These are phyloP conservation scores for Aspergillus sclerotialis DNA, from an alignment of 2,329 filamentous ascomycete genomes.

Conservation along the genomic window DNA sequence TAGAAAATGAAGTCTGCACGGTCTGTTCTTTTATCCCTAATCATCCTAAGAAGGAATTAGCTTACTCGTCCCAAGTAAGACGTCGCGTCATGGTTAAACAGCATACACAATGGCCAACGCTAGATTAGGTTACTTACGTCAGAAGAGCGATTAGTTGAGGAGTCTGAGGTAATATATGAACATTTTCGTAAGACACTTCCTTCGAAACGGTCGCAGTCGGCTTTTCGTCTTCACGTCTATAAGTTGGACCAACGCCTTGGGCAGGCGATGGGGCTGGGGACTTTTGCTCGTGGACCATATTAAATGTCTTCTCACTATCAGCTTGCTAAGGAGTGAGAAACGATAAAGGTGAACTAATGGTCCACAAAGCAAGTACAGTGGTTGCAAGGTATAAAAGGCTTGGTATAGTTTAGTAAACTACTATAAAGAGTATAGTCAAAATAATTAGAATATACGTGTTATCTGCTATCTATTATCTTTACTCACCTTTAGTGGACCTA, in stretches of 20 bases:
- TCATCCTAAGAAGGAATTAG: slow-evolving; percentile 61
- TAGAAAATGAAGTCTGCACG: slow-evolving; percentile 99
- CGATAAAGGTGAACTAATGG: neutral
- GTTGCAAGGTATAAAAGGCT: neutral
- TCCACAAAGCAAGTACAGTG: neutral
- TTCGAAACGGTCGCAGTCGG: slow-evolving; percentile 85
- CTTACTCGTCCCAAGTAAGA: no score
- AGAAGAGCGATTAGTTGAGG: slow-evolving; percentile 94
- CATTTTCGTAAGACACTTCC: slow-evolving; percentile 72
- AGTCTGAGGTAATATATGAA: slow-evolving; percentile 84
- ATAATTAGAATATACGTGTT: neutral
- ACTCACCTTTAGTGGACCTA: no score
- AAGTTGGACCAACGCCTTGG: slow-evolving; percentile 71
- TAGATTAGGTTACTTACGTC: slow-evolving; percentile 67
- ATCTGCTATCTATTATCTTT: no score
- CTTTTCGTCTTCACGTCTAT: slow-evolving; percentile 68
- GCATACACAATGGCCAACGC: no score
- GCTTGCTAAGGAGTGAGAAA: neutral
- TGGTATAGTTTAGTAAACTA: no score
- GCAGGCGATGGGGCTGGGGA: slow-evolving; percentile 40
- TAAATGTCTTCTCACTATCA: slow-evolving; percentile 10
- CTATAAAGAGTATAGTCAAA: no score
- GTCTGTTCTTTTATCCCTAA: slow-evolving; percentile 81
- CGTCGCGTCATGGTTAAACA: no score
- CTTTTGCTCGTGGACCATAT: slow-evolving; percentile 18